Evolutionary conservation across 345 rosid genomes (phyloP).

Genomic region (Linum tenue): DNA sequence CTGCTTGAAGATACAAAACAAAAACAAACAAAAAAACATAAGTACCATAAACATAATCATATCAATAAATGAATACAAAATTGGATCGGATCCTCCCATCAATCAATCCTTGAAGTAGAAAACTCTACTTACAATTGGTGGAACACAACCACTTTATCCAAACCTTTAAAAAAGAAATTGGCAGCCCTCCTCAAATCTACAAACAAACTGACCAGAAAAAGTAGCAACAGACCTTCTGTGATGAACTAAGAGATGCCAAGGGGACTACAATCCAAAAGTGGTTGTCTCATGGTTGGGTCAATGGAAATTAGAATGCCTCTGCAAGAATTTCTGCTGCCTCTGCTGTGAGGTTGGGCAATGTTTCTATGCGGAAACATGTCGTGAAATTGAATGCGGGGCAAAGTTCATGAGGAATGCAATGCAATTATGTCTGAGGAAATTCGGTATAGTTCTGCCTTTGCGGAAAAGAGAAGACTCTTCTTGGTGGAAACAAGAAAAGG

Average conservation of each 20-base stretch:
- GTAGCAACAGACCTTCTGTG: slow-evolving; percentile 85
- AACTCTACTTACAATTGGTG: background rate
- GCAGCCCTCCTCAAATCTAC: slow-evolving; percentile 44
- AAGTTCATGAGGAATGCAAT: slow-evolving; percentile 66
- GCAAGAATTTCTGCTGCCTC: slow-evolving; percentile 61
- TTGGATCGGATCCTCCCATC: slow-evolving; percentile 22
- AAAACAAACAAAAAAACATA: background rate
- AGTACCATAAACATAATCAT: background rate
- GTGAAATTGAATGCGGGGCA: slow-evolving; percentile 52
- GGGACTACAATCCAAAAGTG: slow-evolving; percentile 79
- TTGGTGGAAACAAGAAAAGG: slow-evolving; percentile 48
- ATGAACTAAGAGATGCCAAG: slow-evolving; percentile 71
- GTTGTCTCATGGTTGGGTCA: slow-evolving; percentile 56
- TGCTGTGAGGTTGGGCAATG: slow-evolving; percentile 60
- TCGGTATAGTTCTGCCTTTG: slow-evolving; percentile 56
- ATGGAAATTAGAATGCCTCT: slow-evolving; percentile 55
- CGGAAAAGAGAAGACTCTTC: slow-evolving; percentile 51
- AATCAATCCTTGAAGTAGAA: slow-evolving; percentile 28
- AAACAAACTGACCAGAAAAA: slow-evolving; percentile 61
- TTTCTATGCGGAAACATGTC: slow-evolving; percentile 60
- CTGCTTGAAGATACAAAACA: slow-evolving; percentile 23
- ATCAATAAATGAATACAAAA: slow-evolving; percentile 6
- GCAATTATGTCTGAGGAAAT: slow-evolving; percentile 52
- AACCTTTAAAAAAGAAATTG: slow-evolving; percentile 27
- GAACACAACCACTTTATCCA: slow-evolving; percentile 17